Conservation (phyloP, 768 basidiomycete species). For the Pulveroboletus sp. region DNA sequence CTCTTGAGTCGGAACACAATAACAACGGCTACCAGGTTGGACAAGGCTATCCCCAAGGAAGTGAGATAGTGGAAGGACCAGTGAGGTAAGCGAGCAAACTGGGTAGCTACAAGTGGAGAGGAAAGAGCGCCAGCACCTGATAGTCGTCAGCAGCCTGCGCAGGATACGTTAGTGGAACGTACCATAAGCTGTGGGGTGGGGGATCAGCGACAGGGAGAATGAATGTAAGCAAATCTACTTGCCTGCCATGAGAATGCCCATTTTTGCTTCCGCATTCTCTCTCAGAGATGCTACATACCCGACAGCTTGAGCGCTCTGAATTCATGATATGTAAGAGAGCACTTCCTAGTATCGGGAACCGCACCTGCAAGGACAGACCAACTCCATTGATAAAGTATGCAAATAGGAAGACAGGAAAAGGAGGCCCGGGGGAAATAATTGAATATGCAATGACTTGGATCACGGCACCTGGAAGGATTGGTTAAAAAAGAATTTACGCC, state of each 20-base stretch:
- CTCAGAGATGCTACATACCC: constrained; percentile 63
- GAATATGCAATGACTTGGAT: constrained; percentile 53
- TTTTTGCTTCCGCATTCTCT: constrained; percentile 57
- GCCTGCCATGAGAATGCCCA: constrained; percentile 63
- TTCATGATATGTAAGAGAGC: neutral
- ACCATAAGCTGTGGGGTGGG: constrained; percentile 11
- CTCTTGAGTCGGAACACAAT: constrained; percentile 61
- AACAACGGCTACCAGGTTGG: constrained; percentile 50
- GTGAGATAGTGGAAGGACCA: constrained; percentile 45
- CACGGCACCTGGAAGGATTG: constrained; percentile 41
- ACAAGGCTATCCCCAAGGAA: constrained; percentile 63
- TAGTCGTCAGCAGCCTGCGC: neutral
- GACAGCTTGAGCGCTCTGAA: constrained; percentile 69
- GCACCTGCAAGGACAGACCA: constrained; percentile 46
- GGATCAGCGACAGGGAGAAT: neutral
- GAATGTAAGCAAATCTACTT: neutral
- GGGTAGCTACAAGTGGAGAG: constrained; percentile 53
- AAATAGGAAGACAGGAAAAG: constrained; percentile 62
- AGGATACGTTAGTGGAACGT: neutral
- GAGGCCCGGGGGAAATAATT: constrained; percentile 53
- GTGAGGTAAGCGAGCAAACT: constrained; percentile 38
- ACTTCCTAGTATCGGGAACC: neutral
- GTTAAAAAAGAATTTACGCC: neutral
- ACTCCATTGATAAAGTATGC: constrained; percentile 47
- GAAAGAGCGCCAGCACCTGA: constrained; percentile 47